phyloP scores from a whole-genome alignment of 257 asterid species.

The Nicotiana otophora region DNA sequence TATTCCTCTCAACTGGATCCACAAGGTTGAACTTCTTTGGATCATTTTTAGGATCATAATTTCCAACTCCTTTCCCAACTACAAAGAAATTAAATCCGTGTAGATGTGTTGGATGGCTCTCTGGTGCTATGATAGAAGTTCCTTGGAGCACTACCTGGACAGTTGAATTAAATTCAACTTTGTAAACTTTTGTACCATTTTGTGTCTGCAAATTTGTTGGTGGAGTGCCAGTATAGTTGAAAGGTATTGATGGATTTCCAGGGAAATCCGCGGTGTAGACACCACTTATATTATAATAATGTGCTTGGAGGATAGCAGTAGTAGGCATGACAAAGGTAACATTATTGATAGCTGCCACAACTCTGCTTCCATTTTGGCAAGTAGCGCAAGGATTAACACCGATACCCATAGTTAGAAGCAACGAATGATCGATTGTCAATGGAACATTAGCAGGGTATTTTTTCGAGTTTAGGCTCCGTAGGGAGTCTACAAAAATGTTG shows the following conservation, averaged over 20 bases:
- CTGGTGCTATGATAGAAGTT: slow-evolving; percentile 55
- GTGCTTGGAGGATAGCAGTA: slow-evolving; percentile 60
- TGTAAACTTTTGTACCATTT: slow-evolving; percentile 56
- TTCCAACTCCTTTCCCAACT: slow-evolving; percentile 58
- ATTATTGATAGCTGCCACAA: slow-evolving; percentile 57
- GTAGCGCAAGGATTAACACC: slow-evolving; percentile 60
- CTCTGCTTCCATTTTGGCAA: slow-evolving; percentile 38
- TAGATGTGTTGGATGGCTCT: slow-evolving; percentile 73
- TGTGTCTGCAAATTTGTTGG: slow-evolving; percentile 53
- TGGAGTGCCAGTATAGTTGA: slow-evolving; percentile 56
- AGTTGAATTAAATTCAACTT: slow-evolving; percentile 45
- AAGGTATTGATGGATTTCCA: slow-evolving; percentile 46
- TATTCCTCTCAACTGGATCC: slow-evolving; percentile 75
- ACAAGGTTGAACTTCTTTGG: slow-evolving; percentile 52
- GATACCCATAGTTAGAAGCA: slow-evolving; percentile 51
- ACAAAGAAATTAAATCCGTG: slow-evolving; percentile 61
- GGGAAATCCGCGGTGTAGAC: slow-evolving; percentile 67
- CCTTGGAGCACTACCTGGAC: slow-evolving; percentile 72
- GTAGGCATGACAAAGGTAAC: slow-evolving; percentile 68
- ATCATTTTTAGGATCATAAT: slow-evolving; percentile 48
- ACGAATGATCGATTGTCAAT: slow-evolving; percentile 37
- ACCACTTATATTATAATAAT: slow-evolving; percentile 45
- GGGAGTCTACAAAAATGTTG: slow-evolving; percentile 35
- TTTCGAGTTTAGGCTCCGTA: slow-evolving; percentile 52
- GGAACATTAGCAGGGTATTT: slow-evolving; percentile 51